These are phyloP conservation scores for Phytopythium chamaehyphon DNA, from an alignment of 352 stramenopile genomes.

Conservation along the genomic window DNA sequence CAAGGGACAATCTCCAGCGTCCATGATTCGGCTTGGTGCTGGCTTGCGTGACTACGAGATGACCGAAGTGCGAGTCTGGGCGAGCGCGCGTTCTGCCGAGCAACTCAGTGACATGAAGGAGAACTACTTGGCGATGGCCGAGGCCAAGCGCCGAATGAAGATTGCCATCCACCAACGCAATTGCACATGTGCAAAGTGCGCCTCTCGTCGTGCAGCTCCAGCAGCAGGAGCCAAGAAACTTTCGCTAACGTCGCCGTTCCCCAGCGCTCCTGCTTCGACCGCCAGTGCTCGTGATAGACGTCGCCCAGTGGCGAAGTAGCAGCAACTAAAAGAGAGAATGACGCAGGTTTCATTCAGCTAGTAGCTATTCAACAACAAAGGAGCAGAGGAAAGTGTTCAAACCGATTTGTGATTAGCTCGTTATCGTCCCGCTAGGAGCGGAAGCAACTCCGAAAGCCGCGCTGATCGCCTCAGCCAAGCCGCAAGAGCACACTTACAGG, in stretches of 20 bases:
- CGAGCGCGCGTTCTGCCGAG: conserved; percentile 56
- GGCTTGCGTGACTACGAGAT: conserved; percentile 55
- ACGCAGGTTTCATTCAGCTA: conserved; percentile 4
- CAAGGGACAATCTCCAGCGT: conserved; percentile 19
- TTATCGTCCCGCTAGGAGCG: conserved; percentile 24
- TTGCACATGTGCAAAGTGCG: conserved; percentile 76
- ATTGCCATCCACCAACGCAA: conserved; percentile 83
- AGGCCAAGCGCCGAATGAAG: conserved; percentile 81
- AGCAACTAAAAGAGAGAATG: conserved; percentile 7
- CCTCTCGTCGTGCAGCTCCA: conserved; percentile 28
- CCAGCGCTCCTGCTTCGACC: conserved; percentile 32
- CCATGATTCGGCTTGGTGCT: conserved; percentile 44
- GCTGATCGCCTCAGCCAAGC: conserved; percentile 9
- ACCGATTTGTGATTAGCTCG: conserved; percentile 20
- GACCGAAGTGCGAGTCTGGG: conserved; percentile 79
- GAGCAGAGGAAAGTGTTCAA: conserved; percentile 36
- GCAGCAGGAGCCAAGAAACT: conserved; percentile 16
- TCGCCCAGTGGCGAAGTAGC: conserved; percentile 21
- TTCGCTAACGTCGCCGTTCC: conserved; percentile 33
- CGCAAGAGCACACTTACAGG: conserved; percentile 66
- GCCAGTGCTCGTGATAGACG: conserved; percentile 32
- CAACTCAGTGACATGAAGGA: conserved; percentile 84
- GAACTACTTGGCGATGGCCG: conserved; percentile 82
- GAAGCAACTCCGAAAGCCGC: conserved; percentile 2
- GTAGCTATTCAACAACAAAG: conserved; percentile 2